A percentile compares a stretch with the other conserved stretches of the same genome.
Evolutionary conservation across 352 stramenopile species (phyloP).

Genomic region (Pythium vanterpoolii): DNA sequence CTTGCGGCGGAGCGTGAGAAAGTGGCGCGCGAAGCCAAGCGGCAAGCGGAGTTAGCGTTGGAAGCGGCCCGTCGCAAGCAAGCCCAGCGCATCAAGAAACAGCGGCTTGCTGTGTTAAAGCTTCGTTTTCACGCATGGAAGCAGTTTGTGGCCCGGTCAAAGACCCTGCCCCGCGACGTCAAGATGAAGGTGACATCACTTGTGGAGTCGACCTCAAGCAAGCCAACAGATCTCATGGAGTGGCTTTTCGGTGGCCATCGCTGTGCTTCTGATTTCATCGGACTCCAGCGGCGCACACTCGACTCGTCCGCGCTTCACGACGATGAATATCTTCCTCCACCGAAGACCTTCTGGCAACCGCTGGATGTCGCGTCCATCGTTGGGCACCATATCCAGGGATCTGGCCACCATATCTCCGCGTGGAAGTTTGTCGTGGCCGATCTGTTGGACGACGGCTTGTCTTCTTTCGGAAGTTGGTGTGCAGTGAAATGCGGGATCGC

Average conservation of each 20-base stretch:
- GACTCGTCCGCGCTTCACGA: not conserved
- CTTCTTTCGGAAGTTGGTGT: constrained; percentile 74
- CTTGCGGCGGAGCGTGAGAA: constrained; percentile 36
- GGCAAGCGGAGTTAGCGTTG: constrained; percentile 41
- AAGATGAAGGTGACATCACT: constrained; percentile 33
- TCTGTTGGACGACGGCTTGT: constrained; percentile 44
- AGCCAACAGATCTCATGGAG: constrained; percentile 12
- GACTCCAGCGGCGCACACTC: constrained; percentile 13
- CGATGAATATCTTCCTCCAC: not conserved
- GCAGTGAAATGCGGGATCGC: constrained; percentile 49
- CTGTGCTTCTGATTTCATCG: constrained; percentile 21
- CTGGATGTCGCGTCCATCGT: constrained; percentile 40
- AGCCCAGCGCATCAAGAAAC: constrained; percentile 33
- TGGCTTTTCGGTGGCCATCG: constrained; percentile 26
- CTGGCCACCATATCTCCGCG: constrained; percentile 10
- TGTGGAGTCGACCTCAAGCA: not conserved
- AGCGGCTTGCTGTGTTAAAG: constrained; percentile 47
- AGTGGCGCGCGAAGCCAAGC: constrained; percentile 39
- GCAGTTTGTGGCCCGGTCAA: constrained; percentile 55
- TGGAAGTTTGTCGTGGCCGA: constrained; percentile 83
- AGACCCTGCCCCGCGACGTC: constrained; percentile 35
- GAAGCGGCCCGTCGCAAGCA: constrained; percentile 44
- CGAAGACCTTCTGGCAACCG: constrained; percentile 18
- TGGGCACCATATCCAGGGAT: not conserved
- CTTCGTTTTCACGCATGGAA: constrained; percentile 62